Percentiles rank a stretch among this genome's conserved stretches.
phyloP scores from a whole-genome alignment of 768 basidiomycete species.

The Tephrocybe sp. region DNA sequence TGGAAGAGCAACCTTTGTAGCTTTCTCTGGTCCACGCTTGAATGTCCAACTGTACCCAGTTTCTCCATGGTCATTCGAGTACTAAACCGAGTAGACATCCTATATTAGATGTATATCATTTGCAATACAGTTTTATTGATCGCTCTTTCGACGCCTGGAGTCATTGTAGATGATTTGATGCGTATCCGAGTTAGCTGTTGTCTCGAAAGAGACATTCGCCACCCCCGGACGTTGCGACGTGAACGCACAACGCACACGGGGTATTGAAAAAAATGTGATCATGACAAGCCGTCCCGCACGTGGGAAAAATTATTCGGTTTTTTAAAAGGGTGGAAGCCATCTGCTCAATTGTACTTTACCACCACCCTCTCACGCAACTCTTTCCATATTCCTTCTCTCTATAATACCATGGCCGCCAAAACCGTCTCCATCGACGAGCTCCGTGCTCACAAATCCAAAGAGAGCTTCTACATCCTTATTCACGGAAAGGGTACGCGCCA shows the following conservation, averaged over 20 bases:
- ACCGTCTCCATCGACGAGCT: conserved; percentile 72
- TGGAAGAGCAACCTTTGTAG: conserved; percentile 52
- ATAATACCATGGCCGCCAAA: conserved; percentile 43
- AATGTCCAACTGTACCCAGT: conserved; percentile 48
- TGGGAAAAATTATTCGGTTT: conserved; percentile 27
- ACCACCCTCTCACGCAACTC: conserved; percentile 13
- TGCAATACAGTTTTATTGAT: neutral
- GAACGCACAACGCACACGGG: neutral
- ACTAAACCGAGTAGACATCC: conserved; percentile 65
- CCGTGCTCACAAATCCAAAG: conserved; percentile 70
- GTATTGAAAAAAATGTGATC: neutral
- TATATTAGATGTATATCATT: neutral
- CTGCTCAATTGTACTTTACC: conserved; percentile 21
- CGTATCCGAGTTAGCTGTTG: neutral
- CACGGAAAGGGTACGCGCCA: conserved; percentile 70
- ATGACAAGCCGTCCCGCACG: conserved; percentile 16
- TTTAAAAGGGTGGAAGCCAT: conserved; percentile 26
- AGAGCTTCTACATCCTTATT: conserved; percentile 78
- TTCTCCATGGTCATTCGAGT: conserved; percentile 64
- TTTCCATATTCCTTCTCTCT: conserved; percentile 15
- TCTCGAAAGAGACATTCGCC: neutral
- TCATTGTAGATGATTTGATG: neutral
- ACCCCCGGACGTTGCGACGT: neutral
- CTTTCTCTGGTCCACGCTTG: conserved; percentile 73
- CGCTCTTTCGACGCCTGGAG: neutral